These are phyloP conservation scores for Biscutella laevigata DNA, from an alignment of 441 rosid genomes.

Conservation along the genomic window DNA sequence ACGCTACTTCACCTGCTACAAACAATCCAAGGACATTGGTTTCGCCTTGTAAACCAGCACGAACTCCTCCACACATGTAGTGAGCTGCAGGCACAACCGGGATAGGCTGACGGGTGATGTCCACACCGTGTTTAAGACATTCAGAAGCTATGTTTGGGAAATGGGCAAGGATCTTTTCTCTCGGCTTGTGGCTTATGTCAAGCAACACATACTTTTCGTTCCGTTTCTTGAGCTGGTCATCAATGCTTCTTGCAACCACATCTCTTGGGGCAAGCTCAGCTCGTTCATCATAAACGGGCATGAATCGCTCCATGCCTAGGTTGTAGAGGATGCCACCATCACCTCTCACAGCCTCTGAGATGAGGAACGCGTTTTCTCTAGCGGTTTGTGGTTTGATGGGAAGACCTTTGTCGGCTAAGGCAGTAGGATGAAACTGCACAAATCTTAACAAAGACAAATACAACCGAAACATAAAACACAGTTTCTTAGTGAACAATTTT, in stretches of 20 bases:
- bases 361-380: conserved; percentile 80
- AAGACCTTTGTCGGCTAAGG: conserved; percentile 93
- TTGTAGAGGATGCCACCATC: conserved; percentile 95
- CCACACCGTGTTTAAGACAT: conserved; percentile 70
- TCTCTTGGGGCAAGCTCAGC: conserved; percentile 97
- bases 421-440: conserved; percentile 97
- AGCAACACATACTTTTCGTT: conserved; percentile 76
- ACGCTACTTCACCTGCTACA: conserved; percentile 97
- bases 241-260: conserved; percentile 94
- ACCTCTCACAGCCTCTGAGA: conserved; percentile 92
- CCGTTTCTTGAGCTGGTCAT: conserved; percentile 78
- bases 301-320: conserved; percentile 70
- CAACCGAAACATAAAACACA: not conserved
- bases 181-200: conserved; percentile 76
- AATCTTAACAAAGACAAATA: conserved; percentile 43
- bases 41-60: conserved; percentile 85
- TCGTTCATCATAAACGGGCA: conserved; percentile 78
- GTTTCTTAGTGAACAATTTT: not conserved
- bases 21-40: conserved; percentile 79
- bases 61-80: conserved; percentile 97
- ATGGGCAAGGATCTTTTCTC: conserved; percentile 76
- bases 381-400: conserved; percentile 50
- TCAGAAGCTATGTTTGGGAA: conserved; percentile 91
- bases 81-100: conserved; percentile 98
- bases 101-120: conserved; percentile 70